Evolutionary conservation across 164 flowering plant genomes (phyloP).

Genomic region (Vitis cinerea): DNA sequence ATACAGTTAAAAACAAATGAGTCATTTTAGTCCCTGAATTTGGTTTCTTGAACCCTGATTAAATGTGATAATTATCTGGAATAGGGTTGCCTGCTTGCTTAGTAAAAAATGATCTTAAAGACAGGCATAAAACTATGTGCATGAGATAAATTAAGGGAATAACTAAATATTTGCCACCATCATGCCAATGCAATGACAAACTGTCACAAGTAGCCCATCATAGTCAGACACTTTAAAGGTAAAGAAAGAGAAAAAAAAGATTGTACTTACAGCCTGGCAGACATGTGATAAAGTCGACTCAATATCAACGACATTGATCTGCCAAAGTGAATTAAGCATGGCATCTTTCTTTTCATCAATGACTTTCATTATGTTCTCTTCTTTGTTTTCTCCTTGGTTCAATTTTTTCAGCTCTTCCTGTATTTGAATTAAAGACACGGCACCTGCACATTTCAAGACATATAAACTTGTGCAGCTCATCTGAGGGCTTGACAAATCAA

Average conservation of each 20-base stretch:
- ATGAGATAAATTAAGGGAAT: no score
- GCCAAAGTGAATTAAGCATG: slow-evolving; percentile 85
- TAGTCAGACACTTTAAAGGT: no score
- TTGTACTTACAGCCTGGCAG: slow-evolving; percentile 62
- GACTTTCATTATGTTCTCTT: slow-evolving; percentile 55
- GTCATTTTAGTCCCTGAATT: no score
- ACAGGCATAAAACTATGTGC: no score
- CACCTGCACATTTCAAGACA: slow-evolving; percentile 46
- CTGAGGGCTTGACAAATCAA: not conserved
- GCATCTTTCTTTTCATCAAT: slow-evolving; percentile 72
- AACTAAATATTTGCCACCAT: no score
- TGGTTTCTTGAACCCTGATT: no score
- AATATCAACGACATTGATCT: slow-evolving; percentile 86
- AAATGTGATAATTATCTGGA: no score
- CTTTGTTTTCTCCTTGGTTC: slow-evolving; percentile 54
- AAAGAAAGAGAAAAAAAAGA: no score
- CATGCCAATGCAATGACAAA: no score
- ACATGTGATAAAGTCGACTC: slow-evolving; percentile 78
- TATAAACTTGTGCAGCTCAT: not conserved
- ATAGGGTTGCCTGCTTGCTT: no score
- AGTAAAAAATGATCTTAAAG: no score
- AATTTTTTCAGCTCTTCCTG: slow-evolving; percentile 64
- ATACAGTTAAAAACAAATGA: no score
- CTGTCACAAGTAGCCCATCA: not conserved
- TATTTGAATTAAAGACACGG: slow-evolving; percentile 68